Base-by-base conservation (phyloP, 768 basidiomycete genomes). In the Serendipita sp. region DNA sequence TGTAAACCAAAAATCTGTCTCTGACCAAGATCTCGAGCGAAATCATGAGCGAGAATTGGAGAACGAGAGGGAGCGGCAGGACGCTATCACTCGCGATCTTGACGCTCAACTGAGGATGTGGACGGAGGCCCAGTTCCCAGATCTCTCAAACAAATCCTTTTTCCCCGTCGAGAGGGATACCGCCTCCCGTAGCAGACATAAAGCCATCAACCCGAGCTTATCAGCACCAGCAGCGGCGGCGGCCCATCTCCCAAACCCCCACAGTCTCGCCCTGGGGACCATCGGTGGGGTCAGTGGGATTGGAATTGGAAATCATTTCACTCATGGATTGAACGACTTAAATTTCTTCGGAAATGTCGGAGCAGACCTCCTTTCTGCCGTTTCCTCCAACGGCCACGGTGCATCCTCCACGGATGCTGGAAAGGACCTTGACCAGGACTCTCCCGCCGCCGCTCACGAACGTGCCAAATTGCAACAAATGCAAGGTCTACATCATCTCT, bases 61-160 rank as follows among this genome's bases (percentile, higher is more conserved):
- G 41, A 41, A 41, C 5, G 41, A 41, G 41, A 41, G 41, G 41
- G 41, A 41, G 41, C 41, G 41, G 13, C 41, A 41, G 41, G 41
- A 5, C 41, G 41, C 41, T 13, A 41, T 41, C 41, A 41, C 41
- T 5, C 85, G 86, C 10, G 89, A 92, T 74, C 78, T 91, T 64
- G 78, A 79, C 18, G 84, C 88, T 0, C 88, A 88, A 72, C 83
- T 89, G 63, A 85, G 86, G 72, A 77, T 92, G 64, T 92, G 91
- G 91, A 86, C 88, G 13, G 85, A 88, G 73, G 78, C 92, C 65
- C 74, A 83, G 5, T 92, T 92, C 78, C 72, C 76, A 32, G 77
- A 75, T 65, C 75, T 74, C 60, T 72, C 70, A 66, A 74, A 73
- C 60, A 51, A 70, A 3, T 44, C 64, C n/a, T 65, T 38, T 10